A percentile compares a stretch with the other conserved stretches of the same genome.
These are phyloP conservation scores for Pholiota adiposa DNA, from an alignment of 1,284 basidiomycete species.

Conservation along the genomic window DNA sequence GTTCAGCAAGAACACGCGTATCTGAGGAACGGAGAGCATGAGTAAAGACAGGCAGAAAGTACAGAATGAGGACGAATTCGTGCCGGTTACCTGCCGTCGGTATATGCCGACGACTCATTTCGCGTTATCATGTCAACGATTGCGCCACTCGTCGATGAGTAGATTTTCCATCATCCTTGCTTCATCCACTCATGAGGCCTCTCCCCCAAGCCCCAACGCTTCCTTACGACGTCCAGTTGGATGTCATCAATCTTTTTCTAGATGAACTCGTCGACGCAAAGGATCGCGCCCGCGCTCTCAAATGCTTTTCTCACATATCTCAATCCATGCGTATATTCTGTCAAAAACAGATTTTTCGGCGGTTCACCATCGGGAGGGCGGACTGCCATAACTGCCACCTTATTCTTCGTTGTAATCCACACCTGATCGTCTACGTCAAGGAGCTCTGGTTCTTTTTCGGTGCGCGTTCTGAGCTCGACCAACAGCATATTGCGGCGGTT, in stretches of 20 bases:
- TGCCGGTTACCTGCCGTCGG: too few species aligned
- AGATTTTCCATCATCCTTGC: too few species aligned
- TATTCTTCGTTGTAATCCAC: neutral
- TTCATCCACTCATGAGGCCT: too few species aligned
- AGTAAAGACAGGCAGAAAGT: too few species aligned
- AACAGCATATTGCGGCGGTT: neutral
- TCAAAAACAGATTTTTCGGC: neutral
- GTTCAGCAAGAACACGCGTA: too few species aligned
- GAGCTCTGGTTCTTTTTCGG: neutral
- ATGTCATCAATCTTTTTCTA: neutral
- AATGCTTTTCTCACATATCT: neutral
- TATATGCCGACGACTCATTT: too few species aligned
- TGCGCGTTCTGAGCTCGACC: neutral
- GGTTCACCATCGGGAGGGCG: neutral
- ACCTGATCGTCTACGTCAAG: neutral
- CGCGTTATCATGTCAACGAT: too few species aligned
- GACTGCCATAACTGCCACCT: neutral
- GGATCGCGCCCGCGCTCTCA: neutral
- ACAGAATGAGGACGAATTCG: too few species aligned
- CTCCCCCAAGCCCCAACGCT: neutral
- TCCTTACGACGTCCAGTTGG: neutral
- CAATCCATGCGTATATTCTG: neutral
- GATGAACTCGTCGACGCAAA: neutral
- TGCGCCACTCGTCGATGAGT: too few species aligned
- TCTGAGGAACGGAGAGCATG: too few species aligned